Evolutionary conservation across 1,139 yeast species (phyloP).

Genomic region (Blastobotrys aristatus): DNA sequence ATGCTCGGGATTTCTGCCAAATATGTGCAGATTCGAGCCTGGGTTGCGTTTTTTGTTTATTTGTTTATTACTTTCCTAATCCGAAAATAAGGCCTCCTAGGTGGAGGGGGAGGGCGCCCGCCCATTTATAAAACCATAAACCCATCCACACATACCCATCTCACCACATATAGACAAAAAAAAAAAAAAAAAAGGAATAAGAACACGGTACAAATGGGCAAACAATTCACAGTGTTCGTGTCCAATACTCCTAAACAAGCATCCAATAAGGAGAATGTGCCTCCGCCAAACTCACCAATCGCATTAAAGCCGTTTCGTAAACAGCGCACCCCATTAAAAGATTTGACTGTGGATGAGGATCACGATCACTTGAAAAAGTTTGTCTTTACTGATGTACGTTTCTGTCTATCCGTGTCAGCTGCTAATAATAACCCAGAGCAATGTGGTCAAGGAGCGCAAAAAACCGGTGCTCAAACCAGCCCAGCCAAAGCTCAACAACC

Average conservation of each 20-base stretch:
- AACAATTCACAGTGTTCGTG: constrained; percentile 13
- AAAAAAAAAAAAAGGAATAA: no score
- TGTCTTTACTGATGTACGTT: constrained; percentile 14
- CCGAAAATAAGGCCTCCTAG: background rate
- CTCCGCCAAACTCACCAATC: constrained; percentile 14
- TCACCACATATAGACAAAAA: no score
- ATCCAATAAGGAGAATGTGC: constrained; percentile 11
- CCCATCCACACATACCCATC: no score
- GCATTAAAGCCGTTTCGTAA: constrained; percentile 1
- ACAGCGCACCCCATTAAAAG: constrained; percentile 8
- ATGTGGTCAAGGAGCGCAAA: constrained; percentile 8
- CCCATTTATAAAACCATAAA: background rate
- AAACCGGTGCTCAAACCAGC: background rate
- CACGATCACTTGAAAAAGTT: constrained; percentile 8
- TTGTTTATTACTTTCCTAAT: constrained; percentile 11
- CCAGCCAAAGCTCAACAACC: constrained; percentile 1
- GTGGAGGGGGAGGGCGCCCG: background rate
- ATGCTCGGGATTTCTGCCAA: no score
- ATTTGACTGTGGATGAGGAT: background rate
- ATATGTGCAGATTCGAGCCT: background rate
- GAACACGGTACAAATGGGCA: no score
- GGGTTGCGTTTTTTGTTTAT: background rate
- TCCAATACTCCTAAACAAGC: constrained; percentile 3
- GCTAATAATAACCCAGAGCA: constrained; percentile 4
- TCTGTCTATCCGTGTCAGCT: background rate